These are phyloP conservation scores for Exophiala mesophila DNA, from an alignment of 2,329 filamentous ascomycete genomes.

Conservation along the genomic window DNA sequence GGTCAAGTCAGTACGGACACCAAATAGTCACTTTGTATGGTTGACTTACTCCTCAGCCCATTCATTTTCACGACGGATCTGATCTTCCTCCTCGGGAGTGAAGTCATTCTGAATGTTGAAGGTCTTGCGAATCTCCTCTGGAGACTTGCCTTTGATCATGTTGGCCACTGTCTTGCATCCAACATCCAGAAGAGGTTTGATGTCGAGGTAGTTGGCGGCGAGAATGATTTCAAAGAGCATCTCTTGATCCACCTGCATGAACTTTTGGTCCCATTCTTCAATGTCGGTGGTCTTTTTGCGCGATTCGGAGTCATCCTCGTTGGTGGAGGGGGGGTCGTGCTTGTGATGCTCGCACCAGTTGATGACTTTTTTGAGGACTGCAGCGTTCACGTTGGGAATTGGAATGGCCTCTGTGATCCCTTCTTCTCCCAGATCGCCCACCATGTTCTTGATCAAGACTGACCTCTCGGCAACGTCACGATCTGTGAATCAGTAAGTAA, in stretches of 20 bases:
- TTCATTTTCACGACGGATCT: conserved; percentile 88
- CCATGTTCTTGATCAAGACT: conserved; percentile 95
- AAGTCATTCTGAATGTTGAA: conserved; percentile 99
- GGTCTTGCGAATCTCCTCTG: conserved; percentile 97
- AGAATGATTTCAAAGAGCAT: conserved; percentile 99
- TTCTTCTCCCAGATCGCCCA: conserved; percentile 78
- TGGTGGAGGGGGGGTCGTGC: conserved; percentile 72
- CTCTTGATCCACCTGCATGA: conserved; percentile 99
- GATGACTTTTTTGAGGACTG: conserved; percentile 89
- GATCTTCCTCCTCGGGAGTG: conserved; percentile 96
- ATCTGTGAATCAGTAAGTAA: conserved; percentile 47
- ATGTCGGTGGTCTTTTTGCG: conserved; percentile 99
- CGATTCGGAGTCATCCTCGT: conserved; percentile 86
- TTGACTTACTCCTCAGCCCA: conserved; percentile 71
- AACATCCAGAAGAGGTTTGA: conserved; percentile 95
- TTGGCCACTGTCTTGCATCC: conserved; percentile 99
- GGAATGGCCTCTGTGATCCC: conserved; percentile 68
- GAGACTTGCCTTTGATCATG: conserved; percentile 99
- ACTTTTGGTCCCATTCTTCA: conserved; percentile 99
- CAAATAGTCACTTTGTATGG: not conserved
- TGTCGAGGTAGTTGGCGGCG: conserved; percentile 96
- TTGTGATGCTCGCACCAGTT: conserved; percentile 98
- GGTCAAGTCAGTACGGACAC: not conserved
- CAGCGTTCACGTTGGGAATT: conserved; percentile 82
- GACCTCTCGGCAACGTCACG: conserved; percentile 84